Conservation (phyloP, 306 rosid species). For the Castanea crenata region DNA sequence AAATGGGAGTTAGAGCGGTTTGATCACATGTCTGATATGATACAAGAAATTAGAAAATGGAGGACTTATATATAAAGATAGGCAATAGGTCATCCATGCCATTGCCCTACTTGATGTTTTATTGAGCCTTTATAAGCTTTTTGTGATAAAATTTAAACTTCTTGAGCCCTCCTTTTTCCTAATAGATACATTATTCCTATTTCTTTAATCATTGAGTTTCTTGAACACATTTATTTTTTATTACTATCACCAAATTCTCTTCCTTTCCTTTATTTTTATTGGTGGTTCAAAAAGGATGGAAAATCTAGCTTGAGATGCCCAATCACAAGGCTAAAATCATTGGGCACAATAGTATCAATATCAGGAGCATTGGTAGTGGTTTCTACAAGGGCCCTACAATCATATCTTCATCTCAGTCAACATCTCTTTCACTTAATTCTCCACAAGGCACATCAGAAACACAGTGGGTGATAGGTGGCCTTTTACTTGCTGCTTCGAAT, state of each 20-base stretch:
- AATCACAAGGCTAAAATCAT: conserved; percentile 47
- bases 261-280: not conserved
- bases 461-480: conserved; percentile 52
- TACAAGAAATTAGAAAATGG: too few species aligned
- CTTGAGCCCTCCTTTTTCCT: too few species aligned
- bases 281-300: conserved; percentile 51
- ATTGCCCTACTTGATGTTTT: too few species aligned
- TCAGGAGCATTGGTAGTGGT: conserved; percentile 52
- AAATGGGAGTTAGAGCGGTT: too few species aligned
- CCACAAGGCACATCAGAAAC: conserved; percentile 18
- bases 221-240: not conserved
- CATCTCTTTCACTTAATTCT: not conserved
- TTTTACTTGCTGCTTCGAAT: conserved; percentile 26
- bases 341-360: conserved; percentile 46
- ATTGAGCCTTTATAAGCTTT: too few species aligned
- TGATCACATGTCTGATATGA: not conserved
- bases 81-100: too few species aligned
- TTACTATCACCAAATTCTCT: not conserved
- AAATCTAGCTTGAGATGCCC: conserved; percentile 36
- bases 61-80: not conserved
- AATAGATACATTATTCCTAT: too few species aligned
- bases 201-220: not conserved
- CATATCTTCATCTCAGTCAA: conserved; percentile 13
- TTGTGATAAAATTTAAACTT: too few species aligned
- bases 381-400: conserved; percentile 47